Evolutionary conservation across 2,329 filamentous ascomycete species (phyloP), one percentile per base, ranked within the genome.

Genomic region (Saccharata proteae): DNA sequence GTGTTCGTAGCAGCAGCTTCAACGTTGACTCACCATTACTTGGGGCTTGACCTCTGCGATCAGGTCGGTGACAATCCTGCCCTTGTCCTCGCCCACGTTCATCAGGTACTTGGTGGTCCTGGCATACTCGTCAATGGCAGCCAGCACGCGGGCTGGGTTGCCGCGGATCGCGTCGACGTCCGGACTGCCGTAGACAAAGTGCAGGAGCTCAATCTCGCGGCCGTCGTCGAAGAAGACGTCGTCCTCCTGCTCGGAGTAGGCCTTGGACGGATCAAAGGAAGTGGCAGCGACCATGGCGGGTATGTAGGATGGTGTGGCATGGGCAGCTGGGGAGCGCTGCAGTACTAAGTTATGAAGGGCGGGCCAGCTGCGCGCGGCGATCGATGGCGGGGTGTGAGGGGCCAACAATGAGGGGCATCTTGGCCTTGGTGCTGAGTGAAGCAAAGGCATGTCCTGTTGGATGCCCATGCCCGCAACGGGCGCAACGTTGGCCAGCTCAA

Each of bases 61-160:
- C 22, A 86, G 53, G 17, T 79, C 65, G 6, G 67, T 67, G 2
- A 88, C 71, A 32, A 84, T 77, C 39, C 64, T 67, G 27, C 79
- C 80, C 56, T 90, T 90, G 46, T 74, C 65, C 42, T 75, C 67
- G 23, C 82, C 81, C 2, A 90, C 72, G 41, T 85, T 88, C 77
- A 88, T 88, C 30, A 88, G 67, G 40, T 77, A 80, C 49, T 77
- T 80, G 38, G 71, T 65, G 3, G 68, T 74, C 25, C 69, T 57
- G 9, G 61, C 71, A 51, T 67, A 88, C 31, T 79, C 70, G 45
- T 88, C 79, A 49, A 88, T 84, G 16, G 71, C 71, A 16, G 65
- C 61, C 0, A 86, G 61, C 1, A 88, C 69, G 34, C 65, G 67
- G 11, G 65, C 48, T 0, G 80, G 80, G 13, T 71, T 74, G 13